phyloP scores from a whole-genome alignment of 306 rosid species.

The Rubus idaeus region DNA sequence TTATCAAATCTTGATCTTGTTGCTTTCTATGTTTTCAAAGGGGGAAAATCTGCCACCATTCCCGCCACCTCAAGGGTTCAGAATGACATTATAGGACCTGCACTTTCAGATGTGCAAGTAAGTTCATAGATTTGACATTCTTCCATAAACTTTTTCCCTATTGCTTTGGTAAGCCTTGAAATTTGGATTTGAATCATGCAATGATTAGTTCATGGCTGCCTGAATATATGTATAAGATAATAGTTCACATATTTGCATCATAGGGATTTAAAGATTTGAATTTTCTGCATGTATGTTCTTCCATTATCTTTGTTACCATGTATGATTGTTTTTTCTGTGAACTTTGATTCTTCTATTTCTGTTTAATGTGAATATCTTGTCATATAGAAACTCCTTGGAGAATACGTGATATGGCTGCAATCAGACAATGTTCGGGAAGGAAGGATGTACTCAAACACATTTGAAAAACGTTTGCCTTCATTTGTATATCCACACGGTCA shows the following conservation, averaged over 20 bases:
- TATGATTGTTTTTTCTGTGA: neutral
- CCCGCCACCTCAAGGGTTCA: slow-evolving; percentile 74
- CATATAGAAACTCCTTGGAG: slow-evolving; percentile 64
- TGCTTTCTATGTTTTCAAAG: slow-evolving; percentile 71
- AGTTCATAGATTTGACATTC: slow-evolving; percentile 26
- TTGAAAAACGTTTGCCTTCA: slow-evolving; percentile 65
- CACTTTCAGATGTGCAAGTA: slow-evolving; percentile 66
- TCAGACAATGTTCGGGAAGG: slow-evolving; percentile 66
- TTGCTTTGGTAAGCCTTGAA: neutral
- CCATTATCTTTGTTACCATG: slow-evolving; percentile 1
- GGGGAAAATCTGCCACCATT: slow-evolving; percentile 49
- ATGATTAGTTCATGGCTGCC: neutral
- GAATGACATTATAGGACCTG: slow-evolving; percentile 74
- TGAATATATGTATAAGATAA: neutral
- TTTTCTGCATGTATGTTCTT: neutral
- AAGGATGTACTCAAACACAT: slow-evolving; percentile 59
- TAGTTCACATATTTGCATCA: neutral
- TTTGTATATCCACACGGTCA: slow-evolving; percentile 41
- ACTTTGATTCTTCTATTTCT: neutral
- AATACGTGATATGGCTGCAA: slow-evolving; percentile 64
- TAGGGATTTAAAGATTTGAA: neutral
- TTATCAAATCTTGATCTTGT: slow-evolving; percentile 81
- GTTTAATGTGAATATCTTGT: slow-evolving; percentile 19
- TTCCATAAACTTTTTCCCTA: slow-evolving; percentile 17
- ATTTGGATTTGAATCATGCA: neutral